These are phyloP conservation scores for Ocimum tenuiflorum DNA, from an alignment of 257 asterid species.

Conservation along the genomic window DNA sequence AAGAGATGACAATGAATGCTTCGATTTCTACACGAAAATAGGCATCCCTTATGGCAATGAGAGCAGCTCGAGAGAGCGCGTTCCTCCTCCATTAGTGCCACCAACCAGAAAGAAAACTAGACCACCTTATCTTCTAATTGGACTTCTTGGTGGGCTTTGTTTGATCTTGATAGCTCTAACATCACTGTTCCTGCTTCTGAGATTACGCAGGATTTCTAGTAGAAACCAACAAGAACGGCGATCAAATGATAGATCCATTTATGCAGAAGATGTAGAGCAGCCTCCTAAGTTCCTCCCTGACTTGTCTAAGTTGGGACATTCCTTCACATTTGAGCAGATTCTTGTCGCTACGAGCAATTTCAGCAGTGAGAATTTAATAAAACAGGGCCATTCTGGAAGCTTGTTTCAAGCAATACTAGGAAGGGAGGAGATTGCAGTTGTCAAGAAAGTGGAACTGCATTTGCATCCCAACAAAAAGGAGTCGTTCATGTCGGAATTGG, in stretches of 20 bases:
- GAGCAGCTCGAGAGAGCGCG: not conserved
- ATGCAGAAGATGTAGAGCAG: conserved; percentile 12
- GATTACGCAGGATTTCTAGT: conserved; percentile 7
- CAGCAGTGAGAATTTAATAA: conserved; percentile 39
- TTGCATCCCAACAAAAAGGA: conserved; percentile 31
- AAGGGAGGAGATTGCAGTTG: conserved; percentile 36
- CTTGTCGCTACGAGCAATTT: conserved; percentile 47
- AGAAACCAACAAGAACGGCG: conserved; percentile 9
- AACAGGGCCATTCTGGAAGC: conserved; percentile 66
- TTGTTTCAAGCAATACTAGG: conserved; percentile 48
- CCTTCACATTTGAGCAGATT: conserved; percentile 47
- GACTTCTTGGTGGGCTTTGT: conserved; percentile 56
- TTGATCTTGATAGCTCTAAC: conserved; percentile 27
- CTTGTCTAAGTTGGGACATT: conserved; percentile 36
- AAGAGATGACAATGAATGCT: conserved; percentile 33
- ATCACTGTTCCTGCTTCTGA: conserved; percentile 24
- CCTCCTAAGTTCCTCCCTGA: conserved; percentile 12
- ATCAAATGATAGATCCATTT: conserved; percentile 13
- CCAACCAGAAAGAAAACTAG: not conserved
- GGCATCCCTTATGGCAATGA: conserved; percentile 16
- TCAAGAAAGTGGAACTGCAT: conserved; percentile 50
- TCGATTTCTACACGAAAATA: conserved; percentile 31
- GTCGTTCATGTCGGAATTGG: conserved; percentile 39
- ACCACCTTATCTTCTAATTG: conserved; percentile 35
- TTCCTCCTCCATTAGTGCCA: conserved; percentile 6